Conservation (phyloP, 768 basidiomycete genomes). For the Tremella mesenterica region DNA sequence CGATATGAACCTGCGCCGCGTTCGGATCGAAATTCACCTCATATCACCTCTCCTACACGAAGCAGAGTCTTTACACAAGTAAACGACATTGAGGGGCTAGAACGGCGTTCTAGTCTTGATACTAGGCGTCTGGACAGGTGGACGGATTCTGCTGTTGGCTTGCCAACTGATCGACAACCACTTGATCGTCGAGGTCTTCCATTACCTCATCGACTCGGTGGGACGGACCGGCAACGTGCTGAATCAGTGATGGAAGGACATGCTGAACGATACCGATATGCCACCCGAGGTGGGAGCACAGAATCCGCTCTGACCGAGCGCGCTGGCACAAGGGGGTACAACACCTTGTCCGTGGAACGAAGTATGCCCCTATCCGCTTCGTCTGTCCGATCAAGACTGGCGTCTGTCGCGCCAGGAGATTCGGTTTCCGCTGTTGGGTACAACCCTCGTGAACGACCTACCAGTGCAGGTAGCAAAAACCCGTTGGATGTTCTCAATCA, state of each 20-base stretch:
- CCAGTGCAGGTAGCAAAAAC: constrained; percentile 11
- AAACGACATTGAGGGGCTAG: constrained; percentile 7
- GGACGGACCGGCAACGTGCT: constrained; percentile 11
- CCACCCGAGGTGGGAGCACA: constrained; percentile 3
- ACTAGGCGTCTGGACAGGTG: constrained; percentile 12
- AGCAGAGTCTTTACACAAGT: neutral
- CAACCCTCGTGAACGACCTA: neutral
- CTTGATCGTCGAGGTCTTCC: constrained; percentile 11
- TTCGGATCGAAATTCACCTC: too few relatives aligned
- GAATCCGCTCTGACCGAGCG: constrained; percentile 6
- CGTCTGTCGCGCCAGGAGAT: constrained; percentile 16
- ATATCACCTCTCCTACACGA: neutral
- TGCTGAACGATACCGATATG: constrained; percentile 9
- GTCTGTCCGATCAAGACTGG: constrained; percentile 2
- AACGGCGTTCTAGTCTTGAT: constrained; percentile 1
- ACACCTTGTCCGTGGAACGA: constrained; percentile 3
- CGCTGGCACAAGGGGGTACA: too few relatives aligned
- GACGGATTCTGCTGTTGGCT: constrained; percentile 23
- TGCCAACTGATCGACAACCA: constrained; percentile 8
- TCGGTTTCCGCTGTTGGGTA: constrained; percentile 27
- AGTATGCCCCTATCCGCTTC: constrained; percentile 6
- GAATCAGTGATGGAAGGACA: constrained; percentile 11
- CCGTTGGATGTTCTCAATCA: constrained; percentile 27
- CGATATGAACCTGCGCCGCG: too few relatives aligned
- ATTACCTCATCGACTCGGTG: neutral